phyloP scores from a whole-genome alignment of 2,329 filamentous ascomycete species.

The Pestalotiopsis sp. region DNA sequence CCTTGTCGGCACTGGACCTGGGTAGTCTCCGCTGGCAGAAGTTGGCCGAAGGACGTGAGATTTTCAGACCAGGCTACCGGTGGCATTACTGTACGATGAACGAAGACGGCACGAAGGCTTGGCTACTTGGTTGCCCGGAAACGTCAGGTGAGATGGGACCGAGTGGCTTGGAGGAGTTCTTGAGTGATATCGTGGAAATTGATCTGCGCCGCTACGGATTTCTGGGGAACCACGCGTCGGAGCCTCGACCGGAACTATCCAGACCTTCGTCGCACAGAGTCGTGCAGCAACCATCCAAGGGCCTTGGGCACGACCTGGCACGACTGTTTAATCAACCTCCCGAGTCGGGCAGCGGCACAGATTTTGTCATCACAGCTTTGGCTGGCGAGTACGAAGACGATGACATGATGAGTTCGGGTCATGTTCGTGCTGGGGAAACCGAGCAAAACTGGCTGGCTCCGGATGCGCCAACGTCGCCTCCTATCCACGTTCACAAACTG shows the following conservation, averaged over 20 bases:
- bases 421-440: conserved; percentile 47
- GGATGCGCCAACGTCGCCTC: conserved; percentile 70
- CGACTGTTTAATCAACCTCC: conserved; percentile 85
- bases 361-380: conserved; percentile 89
- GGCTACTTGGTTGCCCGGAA: conserved; percentile 92
- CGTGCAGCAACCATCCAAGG: conserved; percentile 60
- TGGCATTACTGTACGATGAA: conserved; percentile 99
- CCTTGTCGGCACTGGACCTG: conserved; percentile 85
- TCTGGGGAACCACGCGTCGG: conserved; percentile 74
- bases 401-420: conserved; percentile 57
- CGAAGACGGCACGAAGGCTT: conserved; percentile 92
- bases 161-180: conserved; percentile 82
- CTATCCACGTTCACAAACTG: conserved; percentile 93
- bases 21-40: conserved; percentile 91
- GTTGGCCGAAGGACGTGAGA: conserved; percentile 88
- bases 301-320: conserved; percentile 83
- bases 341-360: conserved; percentile 81
- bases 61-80: conserved; percentile 88
- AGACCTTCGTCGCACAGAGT: conserved; percentile 52
- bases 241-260: conserved; percentile 51
- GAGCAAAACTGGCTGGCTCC: conserved; percentile 61
- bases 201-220: conserved; percentile 91
- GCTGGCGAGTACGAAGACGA: conserved; percentile 76
- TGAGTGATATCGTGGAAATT: conserved; percentile 93
- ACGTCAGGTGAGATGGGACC: conserved; percentile 66